These are phyloP conservation scores for Cunninghamia lanceolata DNA, from an alignment of 75 land plant species.

Conservation along the genomic window DNA sequence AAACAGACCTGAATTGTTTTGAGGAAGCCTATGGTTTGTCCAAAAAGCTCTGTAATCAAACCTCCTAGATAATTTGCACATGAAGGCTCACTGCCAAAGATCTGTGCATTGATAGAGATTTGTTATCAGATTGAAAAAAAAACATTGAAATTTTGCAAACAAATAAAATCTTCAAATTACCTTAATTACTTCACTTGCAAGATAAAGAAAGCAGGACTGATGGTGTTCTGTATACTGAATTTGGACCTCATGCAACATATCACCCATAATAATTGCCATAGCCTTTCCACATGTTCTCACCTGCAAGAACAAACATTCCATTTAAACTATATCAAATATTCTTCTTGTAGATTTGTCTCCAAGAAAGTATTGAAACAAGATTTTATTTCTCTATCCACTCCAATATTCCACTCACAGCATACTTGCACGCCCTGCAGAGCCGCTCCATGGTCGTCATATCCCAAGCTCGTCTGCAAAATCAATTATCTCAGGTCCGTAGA, in stretches of 20 bases:
- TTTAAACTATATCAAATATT: neutral
- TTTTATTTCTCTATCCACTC: neutral
- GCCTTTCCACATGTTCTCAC: constrained; percentile 77
- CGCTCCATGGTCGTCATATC: constrained; percentile 94
- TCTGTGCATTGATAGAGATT: constrained; percentile 23
- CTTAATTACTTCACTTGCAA: constrained; percentile 99
- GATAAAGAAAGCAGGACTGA: constrained; percentile 93
- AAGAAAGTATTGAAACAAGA: neutral
- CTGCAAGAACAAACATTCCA: constrained; percentile 29
- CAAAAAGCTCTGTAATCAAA: constrained; percentile 74
- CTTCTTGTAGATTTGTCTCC: neutral
- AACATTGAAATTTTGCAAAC: neutral
- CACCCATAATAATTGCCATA: constrained; percentile 76
- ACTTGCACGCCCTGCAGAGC: constrained; percentile 95
- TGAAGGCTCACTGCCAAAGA: constrained; percentile 86
- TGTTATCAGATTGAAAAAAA: neutral
- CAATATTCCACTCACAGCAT: constrained; percentile 62
- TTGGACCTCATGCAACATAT: constrained; percentile 90
- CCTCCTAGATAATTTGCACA: constrained; percentile 71
- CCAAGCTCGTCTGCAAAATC: constrained; percentile 68
- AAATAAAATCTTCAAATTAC: constrained; percentile 20
- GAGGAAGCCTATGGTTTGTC: constrained; percentile 61
- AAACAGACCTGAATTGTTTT: constrained; percentile 62
- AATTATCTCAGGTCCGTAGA: neutral
- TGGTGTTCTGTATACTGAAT: constrained; percentile 67